These are phyloP conservation scores for Solanum aculeatissimum DNA, from an alignment of 305 asterid species.

Conservation along the genomic window DNA sequence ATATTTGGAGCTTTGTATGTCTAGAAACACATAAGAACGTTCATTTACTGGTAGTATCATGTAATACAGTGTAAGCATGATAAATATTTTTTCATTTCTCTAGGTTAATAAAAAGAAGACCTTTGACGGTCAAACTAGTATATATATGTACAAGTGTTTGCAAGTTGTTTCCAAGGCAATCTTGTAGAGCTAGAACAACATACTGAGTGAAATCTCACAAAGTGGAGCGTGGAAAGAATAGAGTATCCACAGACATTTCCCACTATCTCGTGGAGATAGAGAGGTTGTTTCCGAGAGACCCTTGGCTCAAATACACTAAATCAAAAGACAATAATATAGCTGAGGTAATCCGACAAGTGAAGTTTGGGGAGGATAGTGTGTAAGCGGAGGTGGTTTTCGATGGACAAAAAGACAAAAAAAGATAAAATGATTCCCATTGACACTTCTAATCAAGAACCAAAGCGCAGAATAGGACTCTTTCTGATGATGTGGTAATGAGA, in stretches of 20 bases:
- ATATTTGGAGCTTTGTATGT: too few relatives aligned
- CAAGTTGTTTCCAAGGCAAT: neutral
- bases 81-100: too few relatives aligned
- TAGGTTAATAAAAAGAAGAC: neutral
- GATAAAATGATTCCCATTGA: neutral
- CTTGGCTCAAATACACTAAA: neutral
- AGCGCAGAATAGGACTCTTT: neutral
- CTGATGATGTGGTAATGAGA: neutral
- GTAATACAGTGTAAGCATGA: too few relatives aligned
- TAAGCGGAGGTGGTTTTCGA: neutral
- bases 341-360: accelerated
- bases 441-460: neutral
- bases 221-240: too few relatives aligned
- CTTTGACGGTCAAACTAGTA: neutral
- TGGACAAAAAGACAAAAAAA: neutral
- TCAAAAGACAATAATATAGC: neutral
- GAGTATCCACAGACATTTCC: too few relatives aligned
- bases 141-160: neutral
- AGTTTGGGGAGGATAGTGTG: neutral
- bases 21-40: too few relatives aligned
- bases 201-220: too few relatives aligned
- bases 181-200: neutral
- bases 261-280: too few relatives aligned
- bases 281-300: too few relatives aligned
- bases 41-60: too few relatives aligned